Evolutionary conservation across 805 yeast species (phyloP), one percentile per base, ranked within the genome.

Genomic region (Teunomyces stri): DNA sequence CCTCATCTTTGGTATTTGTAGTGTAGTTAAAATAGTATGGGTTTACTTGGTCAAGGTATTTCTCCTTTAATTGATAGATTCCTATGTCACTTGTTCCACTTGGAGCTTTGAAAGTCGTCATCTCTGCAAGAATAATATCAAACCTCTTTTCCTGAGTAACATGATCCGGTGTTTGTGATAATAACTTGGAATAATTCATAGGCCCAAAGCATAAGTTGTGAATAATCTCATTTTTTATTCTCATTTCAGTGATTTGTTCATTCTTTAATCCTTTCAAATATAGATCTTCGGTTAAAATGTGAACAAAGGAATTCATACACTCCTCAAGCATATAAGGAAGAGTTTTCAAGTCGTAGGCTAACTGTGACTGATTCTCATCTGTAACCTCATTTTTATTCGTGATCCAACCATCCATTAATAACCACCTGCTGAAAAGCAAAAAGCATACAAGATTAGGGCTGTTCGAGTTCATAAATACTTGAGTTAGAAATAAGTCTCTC

Each of bases 1-100:
- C 92, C 50, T 89, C 97, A 46, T 89, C 97, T 46, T 92, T 79
- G 45, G 82, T 83, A 55, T 89, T 89, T 0, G 92, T 69, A 0
- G 86, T 72, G 56, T 85, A 86, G 55, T 89, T 90, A 49, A 87
- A 75, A 60, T 85, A 92, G 58, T 81, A 91, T 0, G 97, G 96
- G 49, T 75, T 72, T 4, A 72, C 55, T 31, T 64, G 58, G 12
- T 60, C 63, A 34, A 61, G 57, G 43, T 57, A 70, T 34, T 64
- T 60, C 5, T 72, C 75, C 46, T 70, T 72, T 41, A 73, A 58
- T 30, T 59, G 48, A 48, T 71, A 71, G 2, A 62, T 52, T 0
- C 76, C 76, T 7, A 66, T 55, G 46, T 71, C 76, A 36, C 64
- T 72, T 5, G 66, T 44, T 2, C 62, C 55, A 34, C 54, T 61